Evolutionary conservation across 2,329 filamentous ascomycete species (phyloP), one percentile per base, ranked within the genome.

Genomic region (Beauveria asiatica): DNA sequence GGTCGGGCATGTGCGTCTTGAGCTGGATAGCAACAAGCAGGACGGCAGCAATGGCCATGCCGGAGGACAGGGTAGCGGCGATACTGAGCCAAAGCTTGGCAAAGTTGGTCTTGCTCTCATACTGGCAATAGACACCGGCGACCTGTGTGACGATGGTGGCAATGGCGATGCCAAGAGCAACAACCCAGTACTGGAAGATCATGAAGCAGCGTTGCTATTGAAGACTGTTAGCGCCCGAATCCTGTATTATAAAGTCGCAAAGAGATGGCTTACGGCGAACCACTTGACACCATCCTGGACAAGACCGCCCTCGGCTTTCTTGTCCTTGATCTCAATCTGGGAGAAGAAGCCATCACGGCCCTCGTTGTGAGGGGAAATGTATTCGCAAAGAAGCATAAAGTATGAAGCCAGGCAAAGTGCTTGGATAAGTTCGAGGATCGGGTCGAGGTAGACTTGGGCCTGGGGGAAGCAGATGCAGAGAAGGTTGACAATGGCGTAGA

Each of bases 351-450:
- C 63, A 9, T 71, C 70, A 8, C 72, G 68, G 21, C 67, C 67
- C 11, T 66, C 61, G 17, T 70, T 65, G 50, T 71, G 70, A 3
- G 74, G 71, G 6, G 69, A 73, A 5, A 79, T 65, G 53, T 72
- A 77, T 49, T 75, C 74, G 64, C 73, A 76, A 44, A 78, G 67
- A 30, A 79, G 70, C 10, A 79, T 68, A 62, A 77, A 76, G 64
- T 79, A 79, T 11, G 70, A 69, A n/a, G 70, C 72, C 1, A 80
- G 65, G 10, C 75, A 74, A 30, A 76, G 65, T 5, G 71, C 67
- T 66, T 79, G 72, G 61, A 74, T 70, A 6, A 76, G 61, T 23
- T 74, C 72, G 25, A 74, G 64, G 66, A 74, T 74, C 3, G 73
- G 70, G 33, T 70, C 64, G 13, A 79, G 61, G 62, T 78, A 79